Base-by-base conservation (phyloP, 192 early-diverging fungal species). In the Rhizophagus sp. region DNA sequence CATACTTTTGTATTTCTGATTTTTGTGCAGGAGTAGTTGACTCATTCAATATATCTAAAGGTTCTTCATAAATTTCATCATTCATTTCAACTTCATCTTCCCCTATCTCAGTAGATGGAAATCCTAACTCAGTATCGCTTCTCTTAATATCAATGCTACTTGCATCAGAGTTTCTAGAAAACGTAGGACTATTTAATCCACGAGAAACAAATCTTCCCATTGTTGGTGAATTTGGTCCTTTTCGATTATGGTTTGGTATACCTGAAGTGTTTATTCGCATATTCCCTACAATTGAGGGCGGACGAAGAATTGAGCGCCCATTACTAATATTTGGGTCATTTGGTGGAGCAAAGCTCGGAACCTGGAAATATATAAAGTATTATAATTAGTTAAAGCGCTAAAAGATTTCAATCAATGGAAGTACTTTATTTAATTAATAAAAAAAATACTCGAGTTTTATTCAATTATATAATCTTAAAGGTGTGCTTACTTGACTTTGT, bases 341-440 rank as follows among this genome's bases (percentile, higher is more conserved):
- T 27, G 84, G 44, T 62, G 82, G 80, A 25, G 83, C 83, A 80
- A 84, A 83, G 10, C 78, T 72, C 0, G 72, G n/a, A 11, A 10
- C 22, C 68, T 70, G 44, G 47, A 39, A 39, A 70, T 17, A 44
- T 24, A 24, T 10, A 39, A 9, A 44, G 17, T 5, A 41, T 7
- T n/a, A 41, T 9, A 70, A 22, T n/a, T 22, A 2, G 30, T 41
- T 70, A 41, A 36, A 19, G 9, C 10, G 6, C 9, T 70, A 13
- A 39, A 7, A 39, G 2, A 2, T 63, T 62, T 25, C 9, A 63
- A 63, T 63, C 8, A 63, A 10, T 2, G 10, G 41, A 44, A 44
- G 41, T 44, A 44, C 10, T 44, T 44, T 44, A 44, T 44, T 30
- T 44, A 44, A 44, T 4, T 36, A 36, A 36, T 36, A 73, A 47